Evolutionary conservation across 1,284 basidiomycete genomes (phyloP).

Genomic region (Bondarzewia mesenterica): DNA sequence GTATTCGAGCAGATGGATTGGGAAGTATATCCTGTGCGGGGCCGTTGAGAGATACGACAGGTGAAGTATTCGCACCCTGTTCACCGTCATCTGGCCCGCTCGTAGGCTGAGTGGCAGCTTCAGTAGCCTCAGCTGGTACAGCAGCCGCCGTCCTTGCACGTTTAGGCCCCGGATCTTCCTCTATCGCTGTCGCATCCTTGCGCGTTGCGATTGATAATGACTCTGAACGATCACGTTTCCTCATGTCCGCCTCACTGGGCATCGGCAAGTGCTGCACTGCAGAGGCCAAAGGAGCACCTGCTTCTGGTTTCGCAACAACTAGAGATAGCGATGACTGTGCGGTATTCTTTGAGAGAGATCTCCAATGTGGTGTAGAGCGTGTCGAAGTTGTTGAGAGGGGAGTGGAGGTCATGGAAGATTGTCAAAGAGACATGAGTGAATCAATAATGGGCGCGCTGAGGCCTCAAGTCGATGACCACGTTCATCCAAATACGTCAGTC

Average conservation of each 20-base stretch:
- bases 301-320: slow-evolving; percentile 10
- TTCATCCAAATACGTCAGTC: neutral
- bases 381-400: slow-evolving; percentile 5
- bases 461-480: neutral
- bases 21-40: neutral
- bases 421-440: neutral
- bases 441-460: neutral
- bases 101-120: neutral
- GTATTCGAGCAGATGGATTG: neutral
- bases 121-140: neutral
- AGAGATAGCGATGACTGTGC: slow-evolving; percentile 12
- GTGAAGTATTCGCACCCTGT: neutral
- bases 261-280: slow-evolving; percentile 8
- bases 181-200: neutral
- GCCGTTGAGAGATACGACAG: neutral
- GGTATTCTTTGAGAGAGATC: slow-evolving; percentile 5
- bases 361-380: slow-evolving; percentile 9
- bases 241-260: slow-evolving; percentile 5
- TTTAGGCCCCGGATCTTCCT: neutral
- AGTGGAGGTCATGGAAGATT: slow-evolving; percentile 9
- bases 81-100: no score
- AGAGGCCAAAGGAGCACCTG: slow-evolving; percentile 5
- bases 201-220: neutral
- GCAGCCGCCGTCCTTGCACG: neutral
- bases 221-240: neutral